Percentiles rank a stretch among this genome's conserved stretches.
These are phyloP conservation scores for Magnaporthiopsis rhizophila DNA, from an alignment of 2,329 filamentous ascomycete genomes.

Conservation along the genomic window DNA sequence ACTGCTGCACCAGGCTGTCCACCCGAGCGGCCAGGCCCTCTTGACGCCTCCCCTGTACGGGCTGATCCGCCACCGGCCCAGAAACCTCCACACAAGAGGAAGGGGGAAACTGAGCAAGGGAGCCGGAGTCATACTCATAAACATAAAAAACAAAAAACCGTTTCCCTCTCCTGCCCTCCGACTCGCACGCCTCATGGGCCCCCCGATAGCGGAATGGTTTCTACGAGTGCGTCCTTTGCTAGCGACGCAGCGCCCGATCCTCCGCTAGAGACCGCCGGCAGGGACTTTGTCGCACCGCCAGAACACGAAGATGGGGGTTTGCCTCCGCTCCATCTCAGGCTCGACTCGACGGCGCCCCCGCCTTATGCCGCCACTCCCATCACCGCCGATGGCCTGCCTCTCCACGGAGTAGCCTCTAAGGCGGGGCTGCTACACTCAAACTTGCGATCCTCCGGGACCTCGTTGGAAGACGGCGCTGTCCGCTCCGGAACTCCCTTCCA, in stretches of 20 bases:
- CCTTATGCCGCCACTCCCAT: neutral
- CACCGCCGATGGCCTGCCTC: neutral
- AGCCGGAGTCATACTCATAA: neutral
- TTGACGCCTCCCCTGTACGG: neutral
- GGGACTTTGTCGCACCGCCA: neutral
- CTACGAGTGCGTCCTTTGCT: neutral
- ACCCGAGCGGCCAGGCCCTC: neutral
- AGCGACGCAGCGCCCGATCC: neutral
- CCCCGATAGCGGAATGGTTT: neutral
- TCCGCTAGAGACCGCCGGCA: neutral
- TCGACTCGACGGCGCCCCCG: neutral
- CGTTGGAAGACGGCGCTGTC: neutral
- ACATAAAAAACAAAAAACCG: neutral
- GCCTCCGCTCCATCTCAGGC: neutral
- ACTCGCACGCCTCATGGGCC: neutral
- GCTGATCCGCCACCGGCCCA: neutral
- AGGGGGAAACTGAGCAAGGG: neutral
- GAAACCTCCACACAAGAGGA: neutral
- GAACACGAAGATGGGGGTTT: neutral
- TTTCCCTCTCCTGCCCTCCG: neutral
- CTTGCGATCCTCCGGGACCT: neutral
- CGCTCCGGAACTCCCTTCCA: constrained; percentile 24
- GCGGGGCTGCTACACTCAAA: neutral
- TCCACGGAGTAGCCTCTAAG: neutral
- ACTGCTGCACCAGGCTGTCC: neutral